Evolutionary conservation across 257 asterid genomes (phyloP), one percentile per base, ranked within the genome.

Genomic region (Penstemon newberryi): DNA sequence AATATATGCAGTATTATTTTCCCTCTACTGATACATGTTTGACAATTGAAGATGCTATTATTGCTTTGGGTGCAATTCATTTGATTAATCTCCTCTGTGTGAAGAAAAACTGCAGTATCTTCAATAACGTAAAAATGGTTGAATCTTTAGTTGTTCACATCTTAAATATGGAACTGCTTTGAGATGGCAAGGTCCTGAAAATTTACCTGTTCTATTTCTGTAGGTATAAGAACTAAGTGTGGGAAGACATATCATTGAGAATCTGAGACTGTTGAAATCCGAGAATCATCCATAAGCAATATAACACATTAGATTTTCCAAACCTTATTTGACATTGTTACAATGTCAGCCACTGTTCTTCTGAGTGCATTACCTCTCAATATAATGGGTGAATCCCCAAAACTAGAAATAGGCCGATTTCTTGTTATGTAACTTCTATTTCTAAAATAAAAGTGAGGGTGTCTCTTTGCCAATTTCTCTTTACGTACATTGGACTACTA

Each of bases 51-150:
- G 4, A 11, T 49, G 54, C 15, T 11, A 10, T 49, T 49, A 15
- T 49, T 6, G 2, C 9, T 6, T 49, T 49, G 18, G 54, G 54
- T 49, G 15, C n/a, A 15, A 49, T 49, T 40, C 8, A 50, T 37
- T 69, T 55, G 38, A 43, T 9, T 25, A 59, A 50, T 59, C 41
- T 66, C 41, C 11, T 56, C 39, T 57, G 64, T 47, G 3, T 64
- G 65, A 43, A 42, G 2, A 49, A 47, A 41, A 41, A 56, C 45
- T 45, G 42, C 59, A 67, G n/a, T 64, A 19, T 52, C 49, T 44
- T 46, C n/a, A 52, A 12, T 65, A 71, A 62, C 41, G 53, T n/a
- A 52, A 60, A 65, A 62, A 45, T 65, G 44, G 56, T 50, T 47
- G 33, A 4, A 9, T 40, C 58, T 12, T 53, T 33, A 18, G 33